Conservation (phyloP, 768 basidiomycete genomes). For the Leucocoprinus leucothites region DNA sequence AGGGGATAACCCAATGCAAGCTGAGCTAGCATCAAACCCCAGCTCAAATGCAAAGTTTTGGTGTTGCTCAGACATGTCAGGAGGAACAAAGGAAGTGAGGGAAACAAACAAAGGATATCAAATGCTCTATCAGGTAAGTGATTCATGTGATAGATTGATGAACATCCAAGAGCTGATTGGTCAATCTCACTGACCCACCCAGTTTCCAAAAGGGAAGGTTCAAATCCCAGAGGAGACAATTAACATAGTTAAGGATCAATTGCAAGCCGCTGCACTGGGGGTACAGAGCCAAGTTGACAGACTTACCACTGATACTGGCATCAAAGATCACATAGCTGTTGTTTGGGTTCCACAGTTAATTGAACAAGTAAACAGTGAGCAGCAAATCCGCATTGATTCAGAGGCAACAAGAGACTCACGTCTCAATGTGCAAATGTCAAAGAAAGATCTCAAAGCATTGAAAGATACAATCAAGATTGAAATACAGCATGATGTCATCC, state of each 20-base stretch:
- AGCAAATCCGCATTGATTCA: no score
- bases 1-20: slow-evolving; percentile 32
- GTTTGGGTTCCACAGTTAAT: no score
- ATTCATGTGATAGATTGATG: background rate
- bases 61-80: slow-evolving; percentile 22
- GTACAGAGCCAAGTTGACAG: no score
- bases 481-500: slow-evolving; percentile 18
- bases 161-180: background rate
- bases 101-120: slow-evolving; percentile 21
- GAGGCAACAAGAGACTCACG: background rate
- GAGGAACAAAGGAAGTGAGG: slow-evolving; percentile 18
- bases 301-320: no score
- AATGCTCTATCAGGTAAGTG: slow-evolving; percentile 12
- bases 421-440: slow-evolving; percentile 2
- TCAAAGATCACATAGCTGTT: no score
- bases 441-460: slow-evolving; percentile 8
- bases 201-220: no score
- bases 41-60: slow-evolving; percentile 21
- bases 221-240: no score
- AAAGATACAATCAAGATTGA: slow-evolving; percentile 10
- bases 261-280: no score
- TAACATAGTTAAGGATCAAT: no score
- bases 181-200: no score
- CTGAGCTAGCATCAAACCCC: slow-evolving; percentile 20
- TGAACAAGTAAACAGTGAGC: no score